Conservation (phyloP, 164 flowering plant species). For the Tinospora cordifolia region DNA sequence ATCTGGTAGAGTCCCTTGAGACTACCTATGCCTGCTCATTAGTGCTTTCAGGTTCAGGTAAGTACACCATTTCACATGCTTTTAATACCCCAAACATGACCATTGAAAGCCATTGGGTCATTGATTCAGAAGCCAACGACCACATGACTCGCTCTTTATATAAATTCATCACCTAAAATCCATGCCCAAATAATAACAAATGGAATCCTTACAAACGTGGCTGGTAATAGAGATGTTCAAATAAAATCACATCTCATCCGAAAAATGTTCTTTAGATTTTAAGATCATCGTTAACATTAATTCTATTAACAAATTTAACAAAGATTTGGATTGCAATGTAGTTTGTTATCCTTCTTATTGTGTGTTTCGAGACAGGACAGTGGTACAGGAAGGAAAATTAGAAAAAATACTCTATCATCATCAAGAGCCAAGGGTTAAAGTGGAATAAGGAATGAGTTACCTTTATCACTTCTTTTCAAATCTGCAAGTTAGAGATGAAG, state of each 20-base stretch:
- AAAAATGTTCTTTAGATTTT: not conserved
- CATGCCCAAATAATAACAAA: constrained; percentile 1
- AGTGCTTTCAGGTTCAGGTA: not conserved
- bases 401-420: not conserved
- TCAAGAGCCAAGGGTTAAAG: not conserved
- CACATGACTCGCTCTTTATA: not conserved
- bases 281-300: too few species aligned
- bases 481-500: not conserved
- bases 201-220: not conserved
- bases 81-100: not conserved
- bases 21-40: not conserved
- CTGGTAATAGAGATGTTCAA: not conserved
- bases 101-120: not conserved
- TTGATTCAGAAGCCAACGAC: not conserved
- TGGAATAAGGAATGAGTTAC: not conserved
- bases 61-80: not conserved
- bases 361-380: too few species aligned
- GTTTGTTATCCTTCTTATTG: too few species aligned
- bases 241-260: not conserved
- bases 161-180: not conserved
- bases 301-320: not conserved
- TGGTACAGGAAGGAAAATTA: too few species aligned
- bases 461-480: not conserved
- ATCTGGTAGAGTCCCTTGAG: not conserved
- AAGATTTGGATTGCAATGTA: too few species aligned